Percentiles rank a stretch among this genome's conserved stretches.
Evolutionary conservation across 345 rosid genomes (phyloP).

Genomic region (Salix brachista): DNA sequence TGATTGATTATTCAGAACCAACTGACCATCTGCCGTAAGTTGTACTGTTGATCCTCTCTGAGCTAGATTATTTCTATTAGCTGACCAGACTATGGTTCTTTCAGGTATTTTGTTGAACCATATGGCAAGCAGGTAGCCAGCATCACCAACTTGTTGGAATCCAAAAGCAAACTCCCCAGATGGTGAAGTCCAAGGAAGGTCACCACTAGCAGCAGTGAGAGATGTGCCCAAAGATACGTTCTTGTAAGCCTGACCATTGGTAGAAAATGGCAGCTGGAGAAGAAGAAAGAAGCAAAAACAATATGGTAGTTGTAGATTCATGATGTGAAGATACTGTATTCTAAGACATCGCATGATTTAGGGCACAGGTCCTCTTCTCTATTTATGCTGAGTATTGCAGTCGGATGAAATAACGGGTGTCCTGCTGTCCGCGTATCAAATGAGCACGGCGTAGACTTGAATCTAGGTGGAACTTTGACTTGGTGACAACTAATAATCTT

Average conservation of each 20-base stretch:
- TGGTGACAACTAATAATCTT: too few relatives aligned
- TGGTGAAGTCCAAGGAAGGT: conserved; percentile 35
- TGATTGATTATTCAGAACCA: conserved; percentile 35
- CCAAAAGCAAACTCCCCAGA: conserved; percentile 56
- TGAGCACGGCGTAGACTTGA: too few relatives aligned
- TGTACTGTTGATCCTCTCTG: conserved; percentile 36
- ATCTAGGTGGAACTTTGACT: too few relatives aligned
- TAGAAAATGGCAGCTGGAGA: conserved; percentile 11
- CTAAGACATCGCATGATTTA: too few relatives aligned
- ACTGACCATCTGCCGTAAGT: conserved; percentile 28
- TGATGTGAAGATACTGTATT: neutral
- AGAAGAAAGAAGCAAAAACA: conserved; percentile 10
- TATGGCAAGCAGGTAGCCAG: conserved; percentile 31
- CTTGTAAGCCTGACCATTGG: conserved; percentile 19
- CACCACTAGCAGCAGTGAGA: conserved; percentile 18
- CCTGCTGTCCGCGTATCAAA: too few relatives aligned
- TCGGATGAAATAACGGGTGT: too few relatives aligned
- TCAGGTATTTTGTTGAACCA: conserved; percentile 42
- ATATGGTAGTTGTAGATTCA: neutral
- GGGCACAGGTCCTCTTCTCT: too few relatives aligned
- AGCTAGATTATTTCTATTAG: conserved; percentile 29
- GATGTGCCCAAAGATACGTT: conserved; percentile 26
- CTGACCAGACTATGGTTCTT: conserved; percentile 51
- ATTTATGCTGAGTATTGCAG: too few relatives aligned
- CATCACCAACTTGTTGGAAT: conserved; percentile 21